A percentile compares a stretch with the other conserved stretches of the same genome.
Conservation (phyloP, 371 early-diverging fungal species). For the Batkoa obscura region DNA sequence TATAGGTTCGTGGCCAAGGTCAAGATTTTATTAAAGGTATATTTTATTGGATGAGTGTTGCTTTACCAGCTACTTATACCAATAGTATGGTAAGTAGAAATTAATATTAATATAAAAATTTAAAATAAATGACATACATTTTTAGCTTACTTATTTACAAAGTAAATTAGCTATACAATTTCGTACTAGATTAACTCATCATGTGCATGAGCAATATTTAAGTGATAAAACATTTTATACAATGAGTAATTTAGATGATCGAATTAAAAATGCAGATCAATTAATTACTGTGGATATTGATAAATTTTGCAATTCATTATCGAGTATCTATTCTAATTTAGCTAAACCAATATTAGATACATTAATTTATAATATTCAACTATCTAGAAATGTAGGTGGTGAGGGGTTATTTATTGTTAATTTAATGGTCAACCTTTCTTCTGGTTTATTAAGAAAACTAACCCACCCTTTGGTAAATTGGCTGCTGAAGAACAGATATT, state of each 20-base stretch:
- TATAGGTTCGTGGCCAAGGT: slow-evolving; percentile 43
- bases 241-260: slow-evolving; percentile 58
- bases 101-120: not conserved
- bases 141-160: slow-evolving; percentile 53
- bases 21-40: slow-evolving; percentile 62
- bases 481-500: slow-evolving; percentile 61
- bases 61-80: slow-evolving; percentile 88
- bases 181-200: slow-evolving; percentile 63
- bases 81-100: slow-evolving; percentile 60
- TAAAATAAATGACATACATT: not conserved
- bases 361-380: slow-evolving; percentile 66
- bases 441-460: slow-evolving; percentile 45
- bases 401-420: slow-evolving; percentile 44
- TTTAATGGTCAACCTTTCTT: slow-evolving; percentile 50
- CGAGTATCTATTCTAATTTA: slow-evolving; percentile 61
- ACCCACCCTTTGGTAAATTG: slow-evolving; percentile 82
- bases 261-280: slow-evolving; percentile 79
- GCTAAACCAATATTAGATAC: slow-evolving; percentile 78
- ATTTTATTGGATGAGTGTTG: slow-evolving; percentile 76
- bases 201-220: slow-evolving; percentile 67
- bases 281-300: slow-evolving; percentile 72
- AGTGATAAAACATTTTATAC: slow-evolving; percentile 73
- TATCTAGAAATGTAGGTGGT: slow-evolving; percentile 56
- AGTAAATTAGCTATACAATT: slow-evolving; percentile 69
- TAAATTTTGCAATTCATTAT: slow-evolving; percentile 60